These are phyloP conservation scores for Termitomyces sp. DNA, from an alignment of 768 basidiomycete species.

Conservation along the genomic window DNA sequence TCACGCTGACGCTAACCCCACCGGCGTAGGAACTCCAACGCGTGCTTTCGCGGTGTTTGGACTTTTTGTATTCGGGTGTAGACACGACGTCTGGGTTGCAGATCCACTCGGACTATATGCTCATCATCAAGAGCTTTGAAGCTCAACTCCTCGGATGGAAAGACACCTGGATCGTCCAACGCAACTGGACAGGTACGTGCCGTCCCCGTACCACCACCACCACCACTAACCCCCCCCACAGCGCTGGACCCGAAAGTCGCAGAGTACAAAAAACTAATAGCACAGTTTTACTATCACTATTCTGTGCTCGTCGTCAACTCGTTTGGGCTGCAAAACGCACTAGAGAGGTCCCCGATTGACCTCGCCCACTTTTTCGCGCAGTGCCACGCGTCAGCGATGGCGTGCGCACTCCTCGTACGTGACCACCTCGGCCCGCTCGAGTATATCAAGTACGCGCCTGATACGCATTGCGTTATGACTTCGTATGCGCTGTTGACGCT, in stretches of 20 bases:
- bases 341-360: constrained; percentile 69
- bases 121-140: constrained; percentile 81
- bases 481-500: constrained; percentile 92
- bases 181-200: constrained; percentile 22
- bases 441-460: constrained; percentile 78
- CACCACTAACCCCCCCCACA: background rate
- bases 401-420: constrained; percentile 65
- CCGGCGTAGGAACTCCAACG: constrained; percentile 86
- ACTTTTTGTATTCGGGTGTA: constrained; percentile 84
- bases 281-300: constrained; percentile 80
- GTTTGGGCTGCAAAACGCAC: constrained; percentile 94
- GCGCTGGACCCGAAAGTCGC: constrained; percentile 13
- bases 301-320: constrained; percentile 87
- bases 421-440: constrained; percentile 77
- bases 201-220: background rate
- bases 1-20: too few species aligned
- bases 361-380: constrained; percentile 82
- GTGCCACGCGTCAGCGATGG: constrained; percentile 65
- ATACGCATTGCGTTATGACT: constrained; percentile 86
- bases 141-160: constrained; percentile 62
- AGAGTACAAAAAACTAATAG: constrained; percentile 46
- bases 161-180: constrained; percentile 43
- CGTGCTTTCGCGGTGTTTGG: constrained; percentile 81
- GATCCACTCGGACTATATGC: constrained; percentile 76
- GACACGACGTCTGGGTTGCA: constrained; percentile 79